Percentiles rank a stretch among this genome's conserved stretches.
Evolutionary conservation across 139 green algal species (phyloP).

Genomic region (Haematococcus lacustris): DNA sequence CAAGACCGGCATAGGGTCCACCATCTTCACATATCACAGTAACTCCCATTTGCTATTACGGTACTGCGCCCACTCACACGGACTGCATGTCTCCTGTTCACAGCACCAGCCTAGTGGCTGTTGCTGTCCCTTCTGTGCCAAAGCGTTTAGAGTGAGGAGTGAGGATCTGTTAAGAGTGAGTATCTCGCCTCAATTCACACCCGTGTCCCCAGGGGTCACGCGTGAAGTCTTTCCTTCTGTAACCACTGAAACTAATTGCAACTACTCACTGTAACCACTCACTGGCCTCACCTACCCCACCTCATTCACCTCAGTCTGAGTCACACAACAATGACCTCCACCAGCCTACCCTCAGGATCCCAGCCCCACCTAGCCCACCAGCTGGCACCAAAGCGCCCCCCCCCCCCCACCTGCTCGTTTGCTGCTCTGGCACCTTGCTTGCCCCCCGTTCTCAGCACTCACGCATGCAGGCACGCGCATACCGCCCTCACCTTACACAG

Average conservation of each 20-base stretch:
- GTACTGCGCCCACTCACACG: not conserved
- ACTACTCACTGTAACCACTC: not conserved
- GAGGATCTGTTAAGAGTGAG: too few species aligned
- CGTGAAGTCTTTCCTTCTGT: too few species aligned
- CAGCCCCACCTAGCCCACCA: not conserved
- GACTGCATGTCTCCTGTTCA: not conserved
- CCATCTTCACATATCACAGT: not conserved
- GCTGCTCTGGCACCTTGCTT: not conserved
- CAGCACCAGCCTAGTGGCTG: not conserved
- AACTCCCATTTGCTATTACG: not conserved
- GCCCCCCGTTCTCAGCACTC: not conserved
- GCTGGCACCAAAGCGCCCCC: not conserved
- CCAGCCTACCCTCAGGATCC: not conserved
- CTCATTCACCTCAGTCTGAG: not conserved
- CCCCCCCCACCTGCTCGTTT: not conserved
- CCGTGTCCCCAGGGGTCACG: too few species aligned
- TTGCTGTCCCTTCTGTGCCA: too few species aligned
- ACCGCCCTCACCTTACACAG: constrained; percentile 13
- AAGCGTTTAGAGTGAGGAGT: too few species aligned
- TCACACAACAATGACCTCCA: not conserved
- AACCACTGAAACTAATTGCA: too few species aligned
- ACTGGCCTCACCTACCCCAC: too few species aligned
- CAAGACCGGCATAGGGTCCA: not conserved
- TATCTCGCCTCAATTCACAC: too few species aligned
- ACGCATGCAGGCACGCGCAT: not conserved